These are phyloP conservation scores for Tieghemostelium lacteum DNA, from an alignment of 78 protist genomes.

Conservation along the genomic window DNA sequence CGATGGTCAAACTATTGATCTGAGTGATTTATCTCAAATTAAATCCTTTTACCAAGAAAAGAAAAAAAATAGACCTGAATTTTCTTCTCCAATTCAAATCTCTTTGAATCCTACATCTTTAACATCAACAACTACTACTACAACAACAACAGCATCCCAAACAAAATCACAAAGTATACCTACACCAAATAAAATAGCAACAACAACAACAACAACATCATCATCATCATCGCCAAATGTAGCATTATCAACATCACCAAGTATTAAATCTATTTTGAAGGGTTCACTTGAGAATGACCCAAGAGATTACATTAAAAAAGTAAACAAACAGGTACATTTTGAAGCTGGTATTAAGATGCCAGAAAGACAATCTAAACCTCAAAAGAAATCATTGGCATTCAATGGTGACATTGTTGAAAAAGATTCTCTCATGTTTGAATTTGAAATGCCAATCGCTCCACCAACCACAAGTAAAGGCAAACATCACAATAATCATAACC, in stretches of 20 bases:
- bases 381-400: slow-evolving; percentile 38
- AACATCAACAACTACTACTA: not conserved
- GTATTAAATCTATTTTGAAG: not conserved
- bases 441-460: too few species aligned
- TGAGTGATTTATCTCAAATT: too few species aligned
- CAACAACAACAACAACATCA: not conserved
- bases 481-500: too few species aligned
- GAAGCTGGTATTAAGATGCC: not conserved
- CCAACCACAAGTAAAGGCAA: too few species aligned
- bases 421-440: slow-evolving; percentile 16
- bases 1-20: not conserved
- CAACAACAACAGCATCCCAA: too few species aligned
- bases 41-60: too few species aligned
- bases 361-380: slow-evolving; percentile 12
- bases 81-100: too few species aligned
- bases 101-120: too few species aligned
- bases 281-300: not conserved
- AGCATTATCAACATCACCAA: not conserved
- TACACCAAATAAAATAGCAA: not conserved
- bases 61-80: too few species aligned
- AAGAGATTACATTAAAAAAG: slow-evolving; percentile 15
- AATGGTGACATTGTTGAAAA: slow-evolving; percentile 56
- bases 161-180: too few species aligned
- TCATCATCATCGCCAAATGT: not conserved
- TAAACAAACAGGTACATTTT: slow-evolving; percentile 16